phyloP scores from a whole-genome alignment of 139 green algal species.

The Tetraselmis chui region DNA sequence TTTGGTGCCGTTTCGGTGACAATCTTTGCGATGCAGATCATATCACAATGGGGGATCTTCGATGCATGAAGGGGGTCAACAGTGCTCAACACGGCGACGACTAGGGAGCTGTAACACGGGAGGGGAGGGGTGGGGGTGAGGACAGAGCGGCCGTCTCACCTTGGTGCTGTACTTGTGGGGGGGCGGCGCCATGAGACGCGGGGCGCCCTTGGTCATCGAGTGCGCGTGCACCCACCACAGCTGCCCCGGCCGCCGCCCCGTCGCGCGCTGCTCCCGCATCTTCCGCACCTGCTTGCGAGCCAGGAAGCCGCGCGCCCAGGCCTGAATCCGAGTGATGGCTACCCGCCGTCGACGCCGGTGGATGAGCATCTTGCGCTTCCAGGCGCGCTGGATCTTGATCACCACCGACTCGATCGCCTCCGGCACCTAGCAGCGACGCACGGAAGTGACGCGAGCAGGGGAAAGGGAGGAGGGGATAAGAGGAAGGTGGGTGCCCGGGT shows the following conservation, averaged over 20 bases:
- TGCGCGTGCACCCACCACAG: constrained; percentile 24
- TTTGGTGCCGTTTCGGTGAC: too few species aligned
- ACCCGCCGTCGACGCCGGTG: not conserved
- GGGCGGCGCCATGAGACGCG: not conserved
- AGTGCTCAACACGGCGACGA: too few species aligned
- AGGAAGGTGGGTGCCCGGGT: too few species aligned
- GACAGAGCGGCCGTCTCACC: not conserved
- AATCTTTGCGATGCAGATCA: too few species aligned
- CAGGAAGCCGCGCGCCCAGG: constrained; percentile 3
- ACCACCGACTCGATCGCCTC: not conserved
- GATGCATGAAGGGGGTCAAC: too few species aligned
- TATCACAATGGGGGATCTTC: too few species aligned
- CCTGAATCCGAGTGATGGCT: constrained; percentile 10
- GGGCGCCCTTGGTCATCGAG: not conserved
- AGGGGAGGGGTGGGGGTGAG: not conserved
- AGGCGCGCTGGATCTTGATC: constrained; percentile 16
- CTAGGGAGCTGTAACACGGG: too few species aligned
- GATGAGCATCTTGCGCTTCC: constrained; percentile 9
- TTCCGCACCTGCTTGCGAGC: constrained; percentile 4
- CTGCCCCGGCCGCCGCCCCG: constrained; percentile 4
- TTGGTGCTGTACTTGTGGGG: not conserved
- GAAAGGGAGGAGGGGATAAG: too few species aligned
- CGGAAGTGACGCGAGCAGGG: too few species aligned
- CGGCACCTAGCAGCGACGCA: not conserved
- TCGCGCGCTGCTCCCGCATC: constrained; percentile 9